Evolutionary conservation across 2,329 filamentous ascomycete species (phyloP), one percentile per base, ranked within the genome.

Genomic region (Trichothecium sympodiale): DNA sequence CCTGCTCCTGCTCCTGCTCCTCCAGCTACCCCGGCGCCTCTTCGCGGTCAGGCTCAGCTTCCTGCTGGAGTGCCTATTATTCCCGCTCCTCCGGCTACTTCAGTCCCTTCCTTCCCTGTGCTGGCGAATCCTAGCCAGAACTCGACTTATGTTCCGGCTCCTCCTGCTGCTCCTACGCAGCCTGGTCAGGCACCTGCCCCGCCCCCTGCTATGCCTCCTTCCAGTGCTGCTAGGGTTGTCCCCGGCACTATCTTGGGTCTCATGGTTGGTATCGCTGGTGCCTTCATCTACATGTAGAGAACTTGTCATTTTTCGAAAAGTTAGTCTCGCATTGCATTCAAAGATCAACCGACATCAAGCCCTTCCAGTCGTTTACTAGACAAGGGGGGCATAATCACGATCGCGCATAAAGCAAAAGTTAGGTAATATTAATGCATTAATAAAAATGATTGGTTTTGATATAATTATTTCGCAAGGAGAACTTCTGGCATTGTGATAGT

Each of bases 211-310:
- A 20, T 43, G 13, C 17, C 26, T 8, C 46, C 41, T 8, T 38
- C 41, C 2, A 8, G 36, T 12, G 31, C 34, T 4, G 36, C 44
- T 12, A 34, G 29, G 10, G 30, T 34, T 6, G 29, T 36, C 29
- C 38, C 25, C 17, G 40, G 34, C 14, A 41, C 39, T 18, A 20
- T 41, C 7, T 44, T 33, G 36, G 17, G 40, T 8, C 8, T 43
- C 8, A 43, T 40, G 12, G 40, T 39, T 2, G 44, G 43, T 12
- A 27, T 39, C 2, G 8, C 51, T 26, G 46, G 42, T 23, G 44
- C 36, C 4, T 18, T 41, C n/a, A 15, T 48, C 27, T 46, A 36
- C 25, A 35, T 50, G 23, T 52, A 46, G 34, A 35, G 16, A 6
- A 10, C 20, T 10, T 6, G 6, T 25, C 20, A 25, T 6, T 25